Base-by-base conservation (phyloP, 192 early-diverging fungal genomes). In the Coemansia sp. region DNA sequence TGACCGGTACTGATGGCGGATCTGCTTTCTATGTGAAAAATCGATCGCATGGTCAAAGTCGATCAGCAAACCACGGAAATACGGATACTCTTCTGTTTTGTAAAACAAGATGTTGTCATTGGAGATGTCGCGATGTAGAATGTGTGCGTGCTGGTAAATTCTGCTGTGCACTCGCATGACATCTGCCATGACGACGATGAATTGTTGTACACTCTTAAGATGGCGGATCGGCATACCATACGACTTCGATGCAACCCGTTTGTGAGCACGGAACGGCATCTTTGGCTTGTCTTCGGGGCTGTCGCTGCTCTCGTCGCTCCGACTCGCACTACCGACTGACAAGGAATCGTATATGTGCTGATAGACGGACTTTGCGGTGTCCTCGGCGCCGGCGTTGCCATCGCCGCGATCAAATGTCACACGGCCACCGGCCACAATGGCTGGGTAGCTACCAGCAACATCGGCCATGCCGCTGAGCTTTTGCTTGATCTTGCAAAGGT, bases 81-180 rank as follows among this genome's bases (percentile, higher is more conserved):
- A 11, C 5, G 30, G 46, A n/a, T n/a, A n/a, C 17, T 50, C 33
- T 10, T 26, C 38, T 7, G 11, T 1, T 0, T 13, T 29, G 26
- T 19, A 13, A 34, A 53, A 36, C 2, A 56, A 30, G 5, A 68
- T 60, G 53, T 60, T 60, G 35, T 39, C 46, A 2, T 20, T 11
- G 3, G 58, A 60, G 0, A 68, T 50, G 19, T 68, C 58, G 6
- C 50, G 25, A 34, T 68, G 65, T 1, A 68, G 14, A 10, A 60
- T 50, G 0, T 30, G n/a, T 29, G 47, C 46, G 1, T 42, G n/a
- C 13, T 42, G 13, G 2, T 53, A 32, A 2, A 55, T 60, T 0
- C 13, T 39, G 0, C 11, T 55, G 33, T 60, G 53, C 8, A 24
- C 41, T 3, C 24, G 14, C 65, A 60, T 68, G 17, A 29, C 53